Base-by-base conservation (phyloP, 176 grass and related monocot species). In the Rhynchospora pubera region DNA sequence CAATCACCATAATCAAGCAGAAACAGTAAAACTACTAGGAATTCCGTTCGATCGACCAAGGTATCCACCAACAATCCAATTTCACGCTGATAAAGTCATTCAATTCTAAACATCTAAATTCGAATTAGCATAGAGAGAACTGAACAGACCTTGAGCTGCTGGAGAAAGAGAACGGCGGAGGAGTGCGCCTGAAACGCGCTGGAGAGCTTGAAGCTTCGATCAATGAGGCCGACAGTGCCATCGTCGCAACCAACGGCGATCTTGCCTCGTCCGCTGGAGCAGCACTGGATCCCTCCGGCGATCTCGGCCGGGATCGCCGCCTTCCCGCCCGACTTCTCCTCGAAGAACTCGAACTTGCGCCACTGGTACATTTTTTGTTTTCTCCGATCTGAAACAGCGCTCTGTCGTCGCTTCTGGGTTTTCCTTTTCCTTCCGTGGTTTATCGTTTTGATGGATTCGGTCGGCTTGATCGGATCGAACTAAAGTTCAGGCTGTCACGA, bases 321-420 rank as follows among this genome's bases (percentile, higher is more conserved):
- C 39, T 64, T 73, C 8, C 87, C 91, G 12, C 86, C 79, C 6
- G 89, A 85, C 90, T 97, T 97, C 86, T 92, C 91, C 88, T 94
- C 91, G 85, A 97, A 92, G 71, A 97, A 97, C 86, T 97, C 91
- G 80, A 94, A 97, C 84, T 97, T 97, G 42, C 88, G 86, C 91
- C 89, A 90, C 88, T 97, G 91, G 65, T 94, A 97, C 91, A 92
- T 97, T 16, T 16, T 42, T 24, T 47, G 14, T 28, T 64, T 44
- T 62, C 75, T 51, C 58, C 69, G 70, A 83, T 81, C 80, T 78
- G 70, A 16, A 32, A 66, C 63, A 34, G 16, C 18, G 34, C 32
- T 18, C 15, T 42, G 12, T 68, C 21, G 58, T 39, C 34, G 15
- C 15, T 43, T 68, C 65, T 68, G 66, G 39, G 34, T 28, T 28